Evolutionary conservation across 805 yeast genomes (phyloP).

Genomic region (fission yeast (Schizosaccharomyces pombe)): DNA sequence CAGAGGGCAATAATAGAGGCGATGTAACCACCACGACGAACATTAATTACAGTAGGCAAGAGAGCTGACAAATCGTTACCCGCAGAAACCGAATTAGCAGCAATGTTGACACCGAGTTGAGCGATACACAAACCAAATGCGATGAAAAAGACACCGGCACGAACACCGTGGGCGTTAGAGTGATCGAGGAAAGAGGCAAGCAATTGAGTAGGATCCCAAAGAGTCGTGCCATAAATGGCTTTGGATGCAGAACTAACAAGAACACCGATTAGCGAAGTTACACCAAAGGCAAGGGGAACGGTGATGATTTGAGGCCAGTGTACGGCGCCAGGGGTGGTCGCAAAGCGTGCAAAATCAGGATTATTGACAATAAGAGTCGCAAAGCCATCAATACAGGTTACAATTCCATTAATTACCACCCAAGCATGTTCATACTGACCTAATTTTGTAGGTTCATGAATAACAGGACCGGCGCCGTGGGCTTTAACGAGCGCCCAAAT

Average conservation of each 20-base stretch:
- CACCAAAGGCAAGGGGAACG: constrained; percentile 7
- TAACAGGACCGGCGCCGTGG: constrained; percentile 52
- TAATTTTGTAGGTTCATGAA: constrained; percentile 17
- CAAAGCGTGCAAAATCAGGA: constrained; percentile 27
- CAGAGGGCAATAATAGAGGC: constrained; percentile 16
- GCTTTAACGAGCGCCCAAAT: constrained; percentile 60
- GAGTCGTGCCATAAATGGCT: constrained; percentile 7
- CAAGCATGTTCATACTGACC: constrained; percentile 47
- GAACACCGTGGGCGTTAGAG: constrained; percentile 9
- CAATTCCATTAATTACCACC: constrained; percentile 31
- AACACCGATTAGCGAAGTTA: constrained; percentile 9
- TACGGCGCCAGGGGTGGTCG: constrained; percentile 13
- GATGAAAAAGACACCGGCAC: constrained; percentile 10
- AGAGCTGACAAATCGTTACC: constrained; percentile 18
- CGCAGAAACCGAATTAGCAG: constrained; percentile 23
- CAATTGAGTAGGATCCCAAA: constrained; percentile 10
- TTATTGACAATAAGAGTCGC: constrained; percentile 25
- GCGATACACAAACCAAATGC: constrained; percentile 32
- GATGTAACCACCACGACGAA: constrained; percentile 23
- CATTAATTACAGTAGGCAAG: constrained; percentile 24
- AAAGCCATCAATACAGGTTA: constrained; percentile 23
- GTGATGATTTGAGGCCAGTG: constrained; percentile 5
- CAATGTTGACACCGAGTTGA: constrained; percentile 49
- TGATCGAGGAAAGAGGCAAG: constrained; percentile 2
- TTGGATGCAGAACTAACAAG: constrained; percentile 9